Evolutionary conservation across 805 yeast species (phyloP).

Genomic region (Blastobotrys terrestris): DNA sequence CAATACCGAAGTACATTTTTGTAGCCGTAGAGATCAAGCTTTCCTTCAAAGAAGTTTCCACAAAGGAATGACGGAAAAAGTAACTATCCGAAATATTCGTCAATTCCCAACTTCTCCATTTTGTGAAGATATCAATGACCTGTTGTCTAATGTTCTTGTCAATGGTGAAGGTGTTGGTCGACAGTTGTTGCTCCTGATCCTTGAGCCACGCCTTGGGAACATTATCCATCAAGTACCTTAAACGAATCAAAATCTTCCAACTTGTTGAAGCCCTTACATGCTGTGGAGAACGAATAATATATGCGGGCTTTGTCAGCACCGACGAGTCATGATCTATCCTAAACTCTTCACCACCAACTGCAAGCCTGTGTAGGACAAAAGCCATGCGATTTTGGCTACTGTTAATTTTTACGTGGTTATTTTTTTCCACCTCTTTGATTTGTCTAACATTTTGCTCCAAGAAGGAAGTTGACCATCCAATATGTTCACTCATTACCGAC

Average conservation of each 20-base stretch:
- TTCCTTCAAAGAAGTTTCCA: slow-evolving; percentile 19
- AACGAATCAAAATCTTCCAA: slow-evolving; percentile 78
- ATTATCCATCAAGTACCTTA: slow-evolving; percentile 63
- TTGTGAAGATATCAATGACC: slow-evolving; percentile 53
- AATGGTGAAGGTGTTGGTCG: slow-evolving; percentile 17
- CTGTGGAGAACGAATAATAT: slow-evolving; percentile 61
- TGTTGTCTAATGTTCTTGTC: slow-evolving; percentile 49
- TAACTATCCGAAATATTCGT: slow-evolving; percentile 51
- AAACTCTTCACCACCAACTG: slow-evolving; percentile 43
- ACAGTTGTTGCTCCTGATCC: slow-evolving; percentile 34
- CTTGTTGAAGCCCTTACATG: slow-evolving; percentile 78
- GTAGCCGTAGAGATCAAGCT: slow-evolving; percentile 11
- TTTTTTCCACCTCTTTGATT: slow-evolving; percentile 6
- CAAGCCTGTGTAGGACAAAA: slow-evolving; percentile 37
- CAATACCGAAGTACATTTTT: slow-evolving; percentile 21
- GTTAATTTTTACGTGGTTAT: background rate
- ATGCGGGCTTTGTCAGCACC: slow-evolving; percentile 84
- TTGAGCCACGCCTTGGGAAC: slow-evolving; percentile 51
- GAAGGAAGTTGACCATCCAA: slow-evolving; percentile 28
- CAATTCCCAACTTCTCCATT: slow-evolving; percentile 93
- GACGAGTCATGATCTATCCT: slow-evolving; percentile 77
- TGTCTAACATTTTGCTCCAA: slow-evolving; percentile 17
- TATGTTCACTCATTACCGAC: slow-evolving; percentile 29
- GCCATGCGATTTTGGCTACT: slow-evolving; percentile 7
- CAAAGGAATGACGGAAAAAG: slow-evolving; percentile 48